phyloP scores from a whole-genome alignment of 2,329 filamentous ascomycete species.

The Botrytis deweyae region DNA sequence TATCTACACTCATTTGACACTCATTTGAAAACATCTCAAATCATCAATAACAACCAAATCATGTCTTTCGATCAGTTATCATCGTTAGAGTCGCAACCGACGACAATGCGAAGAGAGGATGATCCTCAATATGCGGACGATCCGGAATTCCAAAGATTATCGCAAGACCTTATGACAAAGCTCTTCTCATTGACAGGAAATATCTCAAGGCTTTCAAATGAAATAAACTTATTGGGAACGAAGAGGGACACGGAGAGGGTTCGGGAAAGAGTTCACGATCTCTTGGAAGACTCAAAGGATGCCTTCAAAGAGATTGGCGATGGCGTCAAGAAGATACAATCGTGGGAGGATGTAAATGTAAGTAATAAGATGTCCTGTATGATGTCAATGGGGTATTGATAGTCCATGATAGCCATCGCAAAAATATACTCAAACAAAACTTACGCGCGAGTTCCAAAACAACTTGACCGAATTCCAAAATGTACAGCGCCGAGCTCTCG shows the following conservation, averaged over 20 bases:
- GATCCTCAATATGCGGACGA: constrained; percentile 83
- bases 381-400: constrained; percentile 24
- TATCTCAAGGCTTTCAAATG: constrained; percentile 79
- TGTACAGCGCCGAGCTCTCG: constrained; percentile 84
- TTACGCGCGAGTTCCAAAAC: constrained; percentile 88
- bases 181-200: constrained; percentile 87
- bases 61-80: constrained; percentile 95
- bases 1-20: not conserved
- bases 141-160: constrained; percentile 83
- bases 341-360: constrained; percentile 81
- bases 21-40: not conserved
- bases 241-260: constrained; percentile 88
- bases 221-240: constrained; percentile 83
- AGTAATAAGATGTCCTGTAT: constrained; percentile 36
- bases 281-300: constrained; percentile 81
- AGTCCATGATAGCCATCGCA: constrained; percentile 69
- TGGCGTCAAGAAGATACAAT: constrained; percentile 86
- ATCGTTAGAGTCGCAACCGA: constrained; percentile 78
- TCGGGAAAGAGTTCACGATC: constrained; percentile 83
- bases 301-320: constrained; percentile 92
- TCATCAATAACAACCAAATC: constrained; percentile 21
- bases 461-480: constrained; percentile 88
- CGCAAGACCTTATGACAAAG: constrained; percentile 80
- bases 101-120: constrained; percentile 64
- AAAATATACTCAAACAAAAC: constrained; percentile 93